Conservation (phyloP, 768 basidiomycete species). For the Lentinula sp. region DNA sequence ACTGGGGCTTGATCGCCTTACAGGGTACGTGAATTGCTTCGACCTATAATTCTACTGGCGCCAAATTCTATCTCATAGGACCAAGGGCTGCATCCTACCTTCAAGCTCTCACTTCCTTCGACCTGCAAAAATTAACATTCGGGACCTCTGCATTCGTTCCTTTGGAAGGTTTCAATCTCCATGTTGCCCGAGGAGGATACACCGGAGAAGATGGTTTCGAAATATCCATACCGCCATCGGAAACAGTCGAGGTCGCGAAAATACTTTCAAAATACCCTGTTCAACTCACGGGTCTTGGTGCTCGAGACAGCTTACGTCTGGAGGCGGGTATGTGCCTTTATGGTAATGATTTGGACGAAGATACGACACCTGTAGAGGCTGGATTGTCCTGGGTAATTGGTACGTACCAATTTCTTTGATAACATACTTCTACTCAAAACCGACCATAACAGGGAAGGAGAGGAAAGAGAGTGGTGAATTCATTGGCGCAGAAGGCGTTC, state of each 20-base stretch:
- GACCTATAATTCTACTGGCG: background rate
- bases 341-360: conserved; percentile 89
- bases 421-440: background rate
- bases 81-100: conserved; percentile 79
- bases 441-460: conserved; percentile 60
- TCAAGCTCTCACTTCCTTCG: conserved; percentile 69
- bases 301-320: conserved; percentile 87
- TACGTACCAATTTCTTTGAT: conserved; percentile 25
- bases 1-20: conserved; percentile 84
- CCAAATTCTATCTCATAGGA: conserved; percentile 33
- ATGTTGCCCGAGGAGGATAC: conserved; percentile 93
- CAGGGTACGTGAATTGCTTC: conserved; percentile 53
- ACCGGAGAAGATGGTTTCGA: conserved; percentile 99
- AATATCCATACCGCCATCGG: conserved; percentile 82
- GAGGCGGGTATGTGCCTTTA: conserved; percentile 98
- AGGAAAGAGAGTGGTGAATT: conserved; percentile 65
- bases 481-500: conserved; percentile 72
- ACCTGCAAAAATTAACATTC: conserved; percentile 73
- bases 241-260: conserved; percentile 67
- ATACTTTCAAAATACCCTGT: conserved; percentile 61
- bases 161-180: conserved; percentile 69
- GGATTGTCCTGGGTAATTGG: conserved; percentile 92
- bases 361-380: conserved; percentile 83
- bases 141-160: conserved; percentile 79
- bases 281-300: conserved; percentile 84